Evolutionary conservation across 495 filamentous ascomycete genomes (phyloP).

Genomic region (Staphylotrichum longicolle): DNA sequence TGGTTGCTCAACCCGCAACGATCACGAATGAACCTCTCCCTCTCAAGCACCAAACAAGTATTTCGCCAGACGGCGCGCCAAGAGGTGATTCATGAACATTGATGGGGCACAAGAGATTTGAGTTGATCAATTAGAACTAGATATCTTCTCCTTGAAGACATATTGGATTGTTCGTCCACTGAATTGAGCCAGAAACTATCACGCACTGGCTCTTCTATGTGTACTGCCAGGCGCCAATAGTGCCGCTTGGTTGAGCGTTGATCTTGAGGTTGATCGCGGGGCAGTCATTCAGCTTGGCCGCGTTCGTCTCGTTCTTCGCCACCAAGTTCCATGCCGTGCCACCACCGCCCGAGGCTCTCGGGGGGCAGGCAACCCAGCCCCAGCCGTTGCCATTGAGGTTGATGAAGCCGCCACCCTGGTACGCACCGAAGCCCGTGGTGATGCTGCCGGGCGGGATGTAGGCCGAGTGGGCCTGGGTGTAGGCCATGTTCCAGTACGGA

Average conservation of each 20-base stretch:
- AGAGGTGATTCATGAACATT: no score
- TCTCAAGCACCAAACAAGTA: no score
- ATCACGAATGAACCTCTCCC: no score
- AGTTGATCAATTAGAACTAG: no score
- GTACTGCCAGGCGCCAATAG: constrained; percentile 36
- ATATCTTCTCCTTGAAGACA: no score
- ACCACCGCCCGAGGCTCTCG: constrained; percentile 27
- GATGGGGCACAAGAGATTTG: no score
- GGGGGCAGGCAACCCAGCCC: constrained; percentile 40
- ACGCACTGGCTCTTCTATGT: constrained; percentile 14
- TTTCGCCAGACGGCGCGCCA: no score
- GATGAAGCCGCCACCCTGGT: constrained; percentile 36
- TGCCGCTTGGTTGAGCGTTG: constrained; percentile 23
- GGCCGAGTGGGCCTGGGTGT: constrained; percentile 60
- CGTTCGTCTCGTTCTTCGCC: constrained; percentile 34
- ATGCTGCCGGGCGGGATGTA: constrained; percentile 54
- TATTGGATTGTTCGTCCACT: no score
- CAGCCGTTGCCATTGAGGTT: constrained; percentile 37
- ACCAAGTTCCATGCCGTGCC: constrained; percentile 33
- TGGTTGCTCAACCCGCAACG: no score
- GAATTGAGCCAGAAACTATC: no score
- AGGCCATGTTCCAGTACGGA: constrained; percentile 54
- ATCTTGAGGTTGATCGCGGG: constrained; percentile 32
- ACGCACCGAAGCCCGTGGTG: constrained; percentile 41
- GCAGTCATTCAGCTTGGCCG: constrained; percentile 26